These are phyloP conservation scores for Ostreobium quekettii DNA, from an alignment of 139 green algal species.

Conservation along the genomic window DNA sequence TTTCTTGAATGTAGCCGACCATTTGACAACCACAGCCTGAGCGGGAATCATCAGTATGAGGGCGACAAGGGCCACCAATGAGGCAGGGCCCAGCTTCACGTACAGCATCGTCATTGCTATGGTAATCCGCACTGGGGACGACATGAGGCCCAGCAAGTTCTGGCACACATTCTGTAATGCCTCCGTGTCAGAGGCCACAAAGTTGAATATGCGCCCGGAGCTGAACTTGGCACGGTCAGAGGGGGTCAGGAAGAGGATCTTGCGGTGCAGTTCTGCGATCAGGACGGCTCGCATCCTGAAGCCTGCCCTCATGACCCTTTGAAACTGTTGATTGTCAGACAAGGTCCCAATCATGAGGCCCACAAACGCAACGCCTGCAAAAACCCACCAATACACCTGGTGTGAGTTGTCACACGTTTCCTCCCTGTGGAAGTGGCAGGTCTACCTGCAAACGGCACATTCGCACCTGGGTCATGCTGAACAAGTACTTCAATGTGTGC, in stretches of 20 bases:
- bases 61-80: conserved; percentile 32
- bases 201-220: conserved; percentile 41
- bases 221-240: conserved; percentile 30
- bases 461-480: too few relatives aligned
- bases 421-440: too few relatives aligned
- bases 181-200: conserved; percentile 45
- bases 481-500: too few relatives aligned
- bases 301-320: conserved; percentile 41
- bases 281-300: conserved; percentile 41
- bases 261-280: conserved; percentile 42
- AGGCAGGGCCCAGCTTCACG: conserved; percentile 41
- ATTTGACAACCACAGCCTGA: conserved; percentile 23
- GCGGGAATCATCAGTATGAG: conserved; percentile 47
- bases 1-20: conserved; percentile 15
- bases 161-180: conserved; percentile 40
- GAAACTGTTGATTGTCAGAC: conserved; percentile 55
- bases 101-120: conserved; percentile 10
- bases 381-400: too few relatives aligned
- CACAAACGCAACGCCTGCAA: too few relatives aligned
- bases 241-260: conserved; percentile 38
- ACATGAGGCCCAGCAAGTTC: conserved; percentile 46
- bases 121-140: conserved; percentile 45
- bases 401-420: too few relatives aligned
- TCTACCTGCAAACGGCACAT: too few relatives aligned
- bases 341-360: conserved; percentile 34